Evolutionary conservation across 1,284 basidiomycete genomes (phyloP), one percentile per base, ranked within the genome.

Genomic region (Trichosporon coremiiforme): DNA sequence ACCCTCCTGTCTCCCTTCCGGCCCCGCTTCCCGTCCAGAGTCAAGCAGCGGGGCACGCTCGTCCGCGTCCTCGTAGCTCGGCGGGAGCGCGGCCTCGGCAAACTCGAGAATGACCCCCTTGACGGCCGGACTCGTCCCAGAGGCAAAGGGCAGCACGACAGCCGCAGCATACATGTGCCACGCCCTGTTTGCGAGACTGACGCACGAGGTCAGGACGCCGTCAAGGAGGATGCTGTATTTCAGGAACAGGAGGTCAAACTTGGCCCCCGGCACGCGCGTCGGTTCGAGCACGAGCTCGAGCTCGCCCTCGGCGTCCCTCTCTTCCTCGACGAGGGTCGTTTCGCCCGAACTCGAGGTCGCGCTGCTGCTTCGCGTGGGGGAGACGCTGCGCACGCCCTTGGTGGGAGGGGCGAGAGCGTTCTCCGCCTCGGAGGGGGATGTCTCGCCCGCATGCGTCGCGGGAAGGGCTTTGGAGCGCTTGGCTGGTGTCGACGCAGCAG

Each of bases 21-120:
- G 8, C 13, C 15, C 25, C 55, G 2, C 25, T 60, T 29, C 25
- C 55, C 29, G 12, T 20, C 57, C 31, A 6, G 15, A 33, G 25
- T 17, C 17, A 5, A 20, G 45, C 4, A 25, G 20, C 9, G 50
- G 10, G 6, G 8, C 5, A 9, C 9, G 7, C 31, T 35, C 31
- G 31, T 62, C 57, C 15, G 17, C 25, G 81, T 71, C 0, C 75
- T 73, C 4, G 22, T 35, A 62, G 29, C 6, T 12, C 25, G 57
- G 29, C 6, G 57, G 31, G 7, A n/a, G 17, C 0, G 57, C 29
- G 7, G 57, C 57, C 2, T 31, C 31, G 17, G 57, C 81, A 66
- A 84, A 78, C 67, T 84, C 83, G 64, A 84, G 73, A 2, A 77
- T 74, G 9, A 83, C 82, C 6, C 83, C 83, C 68, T 83, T 84